phyloP scores from a whole-genome alignment of 768 basidiomycete genomes.

The Boletus rubropictus region DNA sequence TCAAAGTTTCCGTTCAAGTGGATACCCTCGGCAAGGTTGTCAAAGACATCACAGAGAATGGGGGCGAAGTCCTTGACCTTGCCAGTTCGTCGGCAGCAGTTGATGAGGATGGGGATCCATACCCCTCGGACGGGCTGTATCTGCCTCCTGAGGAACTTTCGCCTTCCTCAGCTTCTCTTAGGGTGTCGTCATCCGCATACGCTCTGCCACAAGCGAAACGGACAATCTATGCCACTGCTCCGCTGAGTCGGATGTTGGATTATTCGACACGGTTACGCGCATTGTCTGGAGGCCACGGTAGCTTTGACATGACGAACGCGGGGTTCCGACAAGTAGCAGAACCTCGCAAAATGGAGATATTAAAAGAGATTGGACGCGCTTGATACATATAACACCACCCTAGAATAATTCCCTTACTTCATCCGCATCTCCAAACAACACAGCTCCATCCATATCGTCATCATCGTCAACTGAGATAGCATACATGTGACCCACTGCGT shows the following conservation, averaged over 20 bases:
- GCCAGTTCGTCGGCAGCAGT: slow-evolving; percentile 33
- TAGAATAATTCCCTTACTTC: slow-evolving; percentile 57
- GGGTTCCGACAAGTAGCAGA: slow-evolving; percentile 69
- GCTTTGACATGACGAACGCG: slow-evolving; percentile 73
- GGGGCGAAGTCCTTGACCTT: slow-evolving; percentile 73
- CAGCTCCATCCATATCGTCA: slow-evolving; percentile 67
- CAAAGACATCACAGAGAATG: slow-evolving; percentile 78
- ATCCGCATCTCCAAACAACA: slow-evolving; percentile 80
- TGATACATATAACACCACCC: slow-evolving; percentile 27
- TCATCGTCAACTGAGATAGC: slow-evolving; percentile 65
- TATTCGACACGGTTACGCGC: slow-evolving; percentile 76
- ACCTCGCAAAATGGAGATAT: slow-evolving; percentile 60
- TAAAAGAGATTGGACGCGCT: slow-evolving; percentile 73
- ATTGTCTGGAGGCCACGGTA: slow-evolving; percentile 74
- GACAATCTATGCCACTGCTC: slow-evolving; percentile 67
- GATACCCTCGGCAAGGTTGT: slow-evolving; percentile 70
- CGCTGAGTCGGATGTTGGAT: slow-evolving; percentile 77
- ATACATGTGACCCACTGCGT: slow-evolving; percentile 48
- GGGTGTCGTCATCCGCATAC: slow-evolving; percentile 24
- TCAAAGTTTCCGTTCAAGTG: slow-evolving; percentile 65
- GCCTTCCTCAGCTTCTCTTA: slow-evolving; percentile 49
- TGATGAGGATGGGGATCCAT: slow-evolving; percentile 38
- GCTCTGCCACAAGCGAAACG: slow-evolving; percentile 45
- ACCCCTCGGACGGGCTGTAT: slow-evolving; percentile 61
- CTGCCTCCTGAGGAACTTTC: slow-evolving; percentile 72